Base-by-base conservation (phyloP, 768 basidiomycete genomes). In the Auricularia sp. region DNA sequence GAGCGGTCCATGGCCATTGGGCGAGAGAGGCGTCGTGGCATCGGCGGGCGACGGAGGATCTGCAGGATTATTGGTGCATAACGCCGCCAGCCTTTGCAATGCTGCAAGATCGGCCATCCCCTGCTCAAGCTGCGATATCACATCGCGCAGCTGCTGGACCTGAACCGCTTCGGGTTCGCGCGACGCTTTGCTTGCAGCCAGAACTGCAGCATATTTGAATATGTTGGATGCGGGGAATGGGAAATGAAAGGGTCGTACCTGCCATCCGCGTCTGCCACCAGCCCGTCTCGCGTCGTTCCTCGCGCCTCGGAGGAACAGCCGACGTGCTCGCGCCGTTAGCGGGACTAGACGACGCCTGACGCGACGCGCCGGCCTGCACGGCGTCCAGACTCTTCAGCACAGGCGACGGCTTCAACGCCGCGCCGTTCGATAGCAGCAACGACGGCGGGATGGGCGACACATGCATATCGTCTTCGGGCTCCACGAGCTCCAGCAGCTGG, bases 231-330 rank as follows among this genome's bases (percentile, higher is more conserved):
- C 6, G 68, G 47, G 24, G 37, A 21, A 54, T 29, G 47, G 34
- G 7, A 29, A 42, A 16, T n/a, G 16, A 35, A 47, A 4, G 36
- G 51, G 51, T 83, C 85, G 73, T 72, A 94, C 92, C 74, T 51
- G 82, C 78, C 73, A 84, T 86, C 68, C 88, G 81, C 72, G 89
- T 91, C 67, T 85, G 72, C 92, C 93, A 94, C 93, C 93, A 95
- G 6, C 84, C 84, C 24, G 84, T 85, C 70, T 90, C 87, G 69
- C 86, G 84, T 66, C 80, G 85, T 67, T 82, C 79, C 63, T 83
- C 86, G 66, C 87, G 84, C 65, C 90, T 74, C 13, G 61, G 66
- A 21, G 34, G 56, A 6, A 7, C 16, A 14, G 47, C 18, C 7
- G 39, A 42, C 8, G 47, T 13, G 47, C 47, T 51, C 24, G 21